Conservation (phyloP, 192 early-diverging fungal species). For the Coemansia asiatica region DNA sequence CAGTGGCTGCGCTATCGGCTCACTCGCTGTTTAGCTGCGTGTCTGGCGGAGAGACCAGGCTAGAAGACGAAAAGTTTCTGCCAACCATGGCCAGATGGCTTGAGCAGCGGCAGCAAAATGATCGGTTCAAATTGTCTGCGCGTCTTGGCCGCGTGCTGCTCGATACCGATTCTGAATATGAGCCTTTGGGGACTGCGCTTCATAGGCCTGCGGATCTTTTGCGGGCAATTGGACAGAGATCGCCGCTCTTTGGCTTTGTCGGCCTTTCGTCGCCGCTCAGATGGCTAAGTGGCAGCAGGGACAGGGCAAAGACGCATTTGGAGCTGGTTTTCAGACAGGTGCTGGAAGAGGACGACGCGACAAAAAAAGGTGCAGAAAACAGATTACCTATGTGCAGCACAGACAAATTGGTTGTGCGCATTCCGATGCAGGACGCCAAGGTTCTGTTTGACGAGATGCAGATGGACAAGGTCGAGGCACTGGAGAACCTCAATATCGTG, state of each 20-base stretch:
- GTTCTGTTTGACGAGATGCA: constrained; percentile 11
- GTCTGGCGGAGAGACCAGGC: not conserved
- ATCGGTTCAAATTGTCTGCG: constrained; percentile 10
- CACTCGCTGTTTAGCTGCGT: constrained; percentile 21
- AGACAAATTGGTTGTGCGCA: constrained; percentile 22
- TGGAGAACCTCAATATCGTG: constrained; percentile 22
- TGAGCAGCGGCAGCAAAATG: not conserved
- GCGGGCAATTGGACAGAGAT: constrained; percentile 1
- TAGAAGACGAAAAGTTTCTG: not conserved
- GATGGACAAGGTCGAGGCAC: constrained; percentile 2
- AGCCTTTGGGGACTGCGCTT: constrained; percentile 13
- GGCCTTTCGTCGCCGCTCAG: constrained; percentile 32
- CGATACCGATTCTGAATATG: constrained; percentile 22
- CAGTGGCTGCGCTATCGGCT: not conserved
- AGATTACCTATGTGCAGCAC: constrained; percentile 16
- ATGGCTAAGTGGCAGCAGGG: constrained; percentile 25
- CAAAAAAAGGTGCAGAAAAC: constrained; percentile 11
- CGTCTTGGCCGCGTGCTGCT: constrained; percentile 37
- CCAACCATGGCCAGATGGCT: constrained; percentile 21
- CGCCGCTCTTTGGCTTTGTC: constrained; percentile 41
- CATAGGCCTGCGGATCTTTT: constrained; percentile 23
- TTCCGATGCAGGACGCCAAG: constrained; percentile 12
- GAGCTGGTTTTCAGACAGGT: constrained; percentile 13
- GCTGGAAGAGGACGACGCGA: not conserved
- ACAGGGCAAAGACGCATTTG: constrained; percentile 16